Evolutionary conservation across 2,329 filamentous ascomycete genomes (phyloP), one percentile per base, ranked within the genome.

Genomic region (Trichophyton rubrum): DNA sequence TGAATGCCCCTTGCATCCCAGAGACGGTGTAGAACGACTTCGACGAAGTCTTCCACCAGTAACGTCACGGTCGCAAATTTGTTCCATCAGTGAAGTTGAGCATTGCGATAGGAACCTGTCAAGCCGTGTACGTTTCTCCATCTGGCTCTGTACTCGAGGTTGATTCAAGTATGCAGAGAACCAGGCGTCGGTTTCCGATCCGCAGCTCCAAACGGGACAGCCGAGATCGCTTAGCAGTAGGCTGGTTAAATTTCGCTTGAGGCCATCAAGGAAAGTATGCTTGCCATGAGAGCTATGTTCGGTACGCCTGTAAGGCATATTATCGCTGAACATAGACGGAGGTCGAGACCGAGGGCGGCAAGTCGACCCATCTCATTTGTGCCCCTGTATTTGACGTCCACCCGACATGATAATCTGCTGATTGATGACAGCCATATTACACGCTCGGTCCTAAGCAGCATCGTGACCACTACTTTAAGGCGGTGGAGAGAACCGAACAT

Each of bases 141-240:
- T 75, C 53, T 76, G 72, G 15, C 66, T 56, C 33, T 70, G 68
- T 40, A 76, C 70, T 8, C 72, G 79, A 73, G 65, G 78, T 74
- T 67, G 79, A 75, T 82, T 81, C 8, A 78, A 66, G 4, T 76
- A 74, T 61, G 76, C 80, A 65, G 67, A 73, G 66, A 96, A 93
- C 87, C 92, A 96, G 2, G 80, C 80, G 71, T 97, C 93, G 0
- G 92, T 97, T 75, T 99, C 93, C 47, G 90, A 95, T 2, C 93
- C 93, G 58, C 83, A 83, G n/a, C 85, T 84, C 72, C 95, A 93
- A 1, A 96, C 86, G 33, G 89, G 82, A 45, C 86, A 90, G 4
- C 91, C 90, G 3, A 97, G 79, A 70, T 99, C 93, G 57, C 92
- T 97, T 27, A 97, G 76, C 1, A 97, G 76, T 17, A 99, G 78